Percentiles rank a stretch among this genome's conserved stretches.
Conservation (phyloP, 225 moss, liverwort and hornwort genomes). For the Neckera pumila region DNA sequence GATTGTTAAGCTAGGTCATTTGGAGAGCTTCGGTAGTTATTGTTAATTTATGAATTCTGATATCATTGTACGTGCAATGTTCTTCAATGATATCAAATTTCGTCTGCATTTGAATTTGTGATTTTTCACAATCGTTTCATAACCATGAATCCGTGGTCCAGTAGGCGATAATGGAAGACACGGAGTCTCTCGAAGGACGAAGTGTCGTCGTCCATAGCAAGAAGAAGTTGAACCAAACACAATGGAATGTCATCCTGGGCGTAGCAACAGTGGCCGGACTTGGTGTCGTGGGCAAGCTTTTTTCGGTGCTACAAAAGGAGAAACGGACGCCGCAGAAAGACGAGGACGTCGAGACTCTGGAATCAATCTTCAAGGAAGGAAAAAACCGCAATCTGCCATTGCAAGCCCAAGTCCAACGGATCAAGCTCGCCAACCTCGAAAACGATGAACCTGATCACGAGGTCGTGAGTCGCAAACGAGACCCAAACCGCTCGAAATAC, state of each 20-base stretch:
- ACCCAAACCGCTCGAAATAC: conserved; percentile 8
- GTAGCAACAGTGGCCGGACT: conserved; percentile 18
- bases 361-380: conserved; percentile 6
- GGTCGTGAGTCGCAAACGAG: neutral
- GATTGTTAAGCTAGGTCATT: neutral
- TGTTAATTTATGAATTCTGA: neutral
- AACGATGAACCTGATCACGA: conserved; percentile 38
- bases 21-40: neutral
- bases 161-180: neutral
- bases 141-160: neutral
- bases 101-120: neutral
- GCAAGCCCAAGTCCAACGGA: conserved; percentile 33
- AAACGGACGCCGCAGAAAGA: conserved; percentile 4
- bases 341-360: conserved; percentile 18
- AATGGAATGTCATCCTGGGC: conserved; percentile 21
- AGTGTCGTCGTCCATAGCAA: neutral
- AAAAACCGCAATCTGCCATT: neutral
- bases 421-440: conserved; percentile 33
- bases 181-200: neutral
- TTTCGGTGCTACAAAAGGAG: conserved; percentile 9
- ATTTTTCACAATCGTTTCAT: neutral
- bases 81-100: neutral
- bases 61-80: neutral
- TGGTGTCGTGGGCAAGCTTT: conserved; percentile 20
- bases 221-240: neutral